Base-by-base conservation (phyloP, 441 rosid genomes). In the Sinapis alba region DNA sequence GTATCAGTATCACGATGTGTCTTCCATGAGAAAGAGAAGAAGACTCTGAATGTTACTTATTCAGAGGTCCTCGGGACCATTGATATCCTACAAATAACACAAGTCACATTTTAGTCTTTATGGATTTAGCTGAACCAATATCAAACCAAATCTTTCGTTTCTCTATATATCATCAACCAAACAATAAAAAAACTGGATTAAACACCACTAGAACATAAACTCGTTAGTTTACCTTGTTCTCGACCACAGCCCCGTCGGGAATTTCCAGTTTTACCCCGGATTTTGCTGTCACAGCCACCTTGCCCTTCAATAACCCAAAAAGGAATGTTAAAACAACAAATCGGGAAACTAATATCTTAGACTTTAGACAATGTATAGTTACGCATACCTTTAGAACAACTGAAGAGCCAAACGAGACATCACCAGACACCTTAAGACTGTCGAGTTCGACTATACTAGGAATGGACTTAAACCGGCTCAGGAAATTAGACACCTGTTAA, bases 401-500 rank as follows among this genome's bases (percentile, higher is more conserved):
- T 11, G 81, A 84, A 60, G 88, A 73, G 45, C 97, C 97, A 83
- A 94, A 94, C 86, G 88, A 94, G 59, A 92, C 97, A 81, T 94
- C 97, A 75, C 97, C 98, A 28, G 86, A 78, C 74, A 92, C 99
- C 85, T 87, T 90, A 65, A 94, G 89, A 84, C 89, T 86, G 64
- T 94, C 93, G n/a, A 94, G 86, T 69, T 84, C 94, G 41, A 88
- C 78, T 57, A 92, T 84, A 73, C 97, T 90, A 15, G 99, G 99
- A 75, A 92, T 88, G 41, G 97, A 87, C 81, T 88, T 82, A 45
- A 94, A 92, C 45, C 97, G 88, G 65, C 85, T 76, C 75, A 74
- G 74, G 80, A 90, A 92, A 82, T 83, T 86, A 6, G 84, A 65
- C 30, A 91, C 89, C 98, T 89, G 86, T 77, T 30, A 32, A n/a